Evolutionary conservation across 371 early-diverging fungal genomes (phyloP), one percentile per base, ranked within the genome.

Genomic region (Sporodiniella umbellata): DNA sequence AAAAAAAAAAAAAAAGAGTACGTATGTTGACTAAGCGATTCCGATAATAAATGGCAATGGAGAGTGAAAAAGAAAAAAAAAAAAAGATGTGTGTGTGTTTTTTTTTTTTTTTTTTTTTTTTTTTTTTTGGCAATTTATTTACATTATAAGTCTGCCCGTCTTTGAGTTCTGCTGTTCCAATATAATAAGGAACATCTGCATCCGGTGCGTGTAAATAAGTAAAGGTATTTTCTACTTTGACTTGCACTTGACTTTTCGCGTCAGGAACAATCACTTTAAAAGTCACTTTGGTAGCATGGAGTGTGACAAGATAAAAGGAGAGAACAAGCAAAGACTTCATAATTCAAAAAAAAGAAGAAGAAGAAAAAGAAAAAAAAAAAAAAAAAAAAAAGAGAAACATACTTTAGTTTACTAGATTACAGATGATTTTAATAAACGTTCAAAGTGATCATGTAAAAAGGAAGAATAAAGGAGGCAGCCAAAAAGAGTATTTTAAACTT

Each of bases 201-300:
- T 81, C 79, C 4, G 64, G 11, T 23, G 75, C 72, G 0, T 47
- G 66, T 35, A 81, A 51, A 12, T 49, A 35, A 1, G 67, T 59
- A 11, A 35, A 17, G 50, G 62, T 55, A 28, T 78, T 79, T 56
- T 62, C 60, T 39, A 81, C 54, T 3, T 63, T 55, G 7, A 81
- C 81, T 48, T 73, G 60, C 21, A 79, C 79, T 25, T 24, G 42
- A 2, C 47, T 56, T 26, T 33, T 24, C 17, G 61, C 71, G 37
- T 60, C 62, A 18, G 81, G 81, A 10, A 76, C 81, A 23, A 81
- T 52, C 17, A 81, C 75, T 33, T 66, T 66, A 50, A 81, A 81
- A 19, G 60, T 65, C n/a, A 62, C 59, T 33, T 26, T 54, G 18
- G 59, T 51, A 33, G 58, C 64, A 48, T 59, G 37, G 18, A 50